Conservation (phyloP, 2,329 filamentous ascomycete species). For the Beauveria medogensis region DNA sequence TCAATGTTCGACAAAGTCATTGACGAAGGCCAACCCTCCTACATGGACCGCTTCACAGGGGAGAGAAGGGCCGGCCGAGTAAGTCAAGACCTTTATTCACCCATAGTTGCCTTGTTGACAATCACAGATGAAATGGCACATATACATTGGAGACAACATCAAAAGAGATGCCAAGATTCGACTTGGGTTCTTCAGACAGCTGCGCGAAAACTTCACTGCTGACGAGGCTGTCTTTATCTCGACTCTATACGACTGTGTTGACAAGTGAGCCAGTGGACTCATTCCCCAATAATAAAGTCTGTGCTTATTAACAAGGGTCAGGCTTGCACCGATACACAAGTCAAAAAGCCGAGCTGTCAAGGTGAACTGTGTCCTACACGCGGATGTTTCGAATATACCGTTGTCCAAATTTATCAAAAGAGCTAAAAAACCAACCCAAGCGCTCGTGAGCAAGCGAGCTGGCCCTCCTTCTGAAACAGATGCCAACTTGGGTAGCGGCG, state of each 20-base stretch:
- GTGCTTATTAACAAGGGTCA: background rate
- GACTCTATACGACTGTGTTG: background rate
- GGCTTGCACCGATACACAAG: background rate
- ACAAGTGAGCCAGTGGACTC: background rate
- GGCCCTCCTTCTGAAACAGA: background rate
- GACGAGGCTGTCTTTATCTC: background rate
- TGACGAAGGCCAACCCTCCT: background rate
- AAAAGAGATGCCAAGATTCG: constrained; percentile 11
- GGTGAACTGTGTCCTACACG: background rate
- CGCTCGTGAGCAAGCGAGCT: too few species aligned
- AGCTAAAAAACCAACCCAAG: too few species aligned
- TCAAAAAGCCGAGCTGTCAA: background rate
- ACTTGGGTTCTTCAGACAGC: background rate
- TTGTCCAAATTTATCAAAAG: background rate
- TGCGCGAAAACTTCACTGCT: background rate
- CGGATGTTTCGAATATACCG: background rate
- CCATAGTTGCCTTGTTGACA: background rate
- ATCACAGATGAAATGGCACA: constrained; percentile 15
- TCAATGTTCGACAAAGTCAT: background rate
- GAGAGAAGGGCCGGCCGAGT: rapidly evolving
- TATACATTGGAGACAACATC: constrained; percentile 15
- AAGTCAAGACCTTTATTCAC: background rate
- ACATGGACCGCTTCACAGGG: background rate
- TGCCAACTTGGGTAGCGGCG: background rate
- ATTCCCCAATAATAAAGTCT: background rate